Base-by-base conservation (phyloP, 2,329 filamentous ascomycete species). In the Chaetomium strumarium region DNA sequence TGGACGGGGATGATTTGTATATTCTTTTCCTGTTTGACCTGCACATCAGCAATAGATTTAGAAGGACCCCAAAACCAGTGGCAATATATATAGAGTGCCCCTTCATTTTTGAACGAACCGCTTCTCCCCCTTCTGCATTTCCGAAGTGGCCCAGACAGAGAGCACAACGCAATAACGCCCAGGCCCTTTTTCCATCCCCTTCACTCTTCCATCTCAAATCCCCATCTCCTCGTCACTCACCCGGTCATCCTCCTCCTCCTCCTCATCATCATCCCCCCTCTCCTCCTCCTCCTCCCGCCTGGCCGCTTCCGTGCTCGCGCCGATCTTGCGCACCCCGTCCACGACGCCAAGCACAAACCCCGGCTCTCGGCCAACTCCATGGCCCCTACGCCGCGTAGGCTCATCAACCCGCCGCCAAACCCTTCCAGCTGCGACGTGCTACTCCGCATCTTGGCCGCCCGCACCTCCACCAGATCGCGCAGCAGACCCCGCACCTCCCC, bases 311-410 rank as follows among this genome's bases (percentile, higher is more conserved):
- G 84, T 83, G 37, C 87, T 90, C 2, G 85, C 83, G 10, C 90
- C 90, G 47, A 97, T 81, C 73, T 83, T 91, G 63, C 90, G 81
- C 62, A 97, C 76, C 5, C 88, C 90, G 67, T 97, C 91, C 58
- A 97, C 85, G 2, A 96, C 89, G 1, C 88, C 88, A 1, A 83
- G 76, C 56, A 97, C 83, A 65, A 96, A 95, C 0, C 83, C 62
- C 92, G 79, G 51, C 84, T 88, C 72, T 97, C 92, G 0, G 88
- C 86, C 44, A 97, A 76, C 73, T 99, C 93, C 86, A 97, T 90
- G 2, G 88, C 88, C 2, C 93, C 93, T 0, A 97, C 87, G 19
- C 92, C 92, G 2, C 77, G 69, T 52, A 86, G 60, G 52, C 74
- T 80, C 66, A 86, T 78, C 51, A 89, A 80, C n/a, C 91, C 84